phyloP scores from a whole-genome alignment of 2,329 filamentous ascomycete genomes.

The Hortaea sp. region DNA sequence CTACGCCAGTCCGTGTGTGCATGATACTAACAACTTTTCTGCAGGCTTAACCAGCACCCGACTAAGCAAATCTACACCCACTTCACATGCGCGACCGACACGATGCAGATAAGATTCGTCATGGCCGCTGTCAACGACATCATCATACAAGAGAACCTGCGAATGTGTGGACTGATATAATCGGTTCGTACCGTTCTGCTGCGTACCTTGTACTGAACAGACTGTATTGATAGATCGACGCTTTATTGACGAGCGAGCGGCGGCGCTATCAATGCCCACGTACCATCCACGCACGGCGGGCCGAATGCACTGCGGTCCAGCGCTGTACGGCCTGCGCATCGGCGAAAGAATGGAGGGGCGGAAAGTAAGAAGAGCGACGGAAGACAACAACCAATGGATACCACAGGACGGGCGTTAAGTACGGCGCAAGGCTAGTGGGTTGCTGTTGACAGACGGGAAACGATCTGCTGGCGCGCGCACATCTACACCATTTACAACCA shows the following conservation, averaged over 20 bases:
- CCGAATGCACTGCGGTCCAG: neutral
- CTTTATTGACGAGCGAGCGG: neutral
- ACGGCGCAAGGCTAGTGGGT: too few species aligned
- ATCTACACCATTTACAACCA: too few species aligned
- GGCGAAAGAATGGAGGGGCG: neutral
- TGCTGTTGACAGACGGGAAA: too few species aligned
- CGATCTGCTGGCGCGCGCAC: too few species aligned
- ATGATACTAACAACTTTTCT: constrained; percentile 8
- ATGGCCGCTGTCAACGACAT: constrained; percentile 99
- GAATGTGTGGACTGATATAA: constrained; percentile 92
- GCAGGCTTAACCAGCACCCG: constrained; percentile 83
- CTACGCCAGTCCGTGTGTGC: neutral
- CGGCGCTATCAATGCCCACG: neutral
- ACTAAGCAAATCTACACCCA: constrained; percentile 99
- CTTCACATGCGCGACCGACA: constrained; percentile 97
- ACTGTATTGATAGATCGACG: neutral
- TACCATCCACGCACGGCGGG: neutral
- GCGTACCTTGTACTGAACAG: neutral
- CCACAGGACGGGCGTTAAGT: neutral
- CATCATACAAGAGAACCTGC: constrained; percentile 98
- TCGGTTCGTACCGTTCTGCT: constrained; percentile 2
- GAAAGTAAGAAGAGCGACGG: neutral
- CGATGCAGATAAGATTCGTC: constrained; percentile 97
- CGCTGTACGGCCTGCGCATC: neutral
- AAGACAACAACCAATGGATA: neutral